Base-by-base conservation (phyloP, 345 rosid genomes). In the Cardamine chenopodiifolia region DNA sequence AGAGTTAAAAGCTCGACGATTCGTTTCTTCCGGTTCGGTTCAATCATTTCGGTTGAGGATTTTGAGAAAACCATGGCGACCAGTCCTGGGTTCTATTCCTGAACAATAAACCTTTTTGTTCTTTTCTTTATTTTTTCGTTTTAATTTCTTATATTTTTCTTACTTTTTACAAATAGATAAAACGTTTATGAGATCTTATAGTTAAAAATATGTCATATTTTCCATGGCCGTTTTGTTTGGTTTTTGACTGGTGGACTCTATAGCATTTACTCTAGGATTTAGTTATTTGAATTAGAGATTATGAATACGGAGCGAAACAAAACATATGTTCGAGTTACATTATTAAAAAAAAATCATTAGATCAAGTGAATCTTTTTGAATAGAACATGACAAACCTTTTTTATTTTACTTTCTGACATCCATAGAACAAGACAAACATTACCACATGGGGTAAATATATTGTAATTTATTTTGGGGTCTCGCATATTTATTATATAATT, bases 41-140 rank as follows among this genome's bases (percentile, higher is more conserved):
- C 77, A 72, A 23, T 62, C 63, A 60, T 72, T 78, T 71, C 78
- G 78, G 74, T 66, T 66, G 2, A 78, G 65, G 44, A 66, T 72
- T 50, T 62, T 72, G 66, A 78, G 74, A 45, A 78, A 67, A 53
- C 69, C 65, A 3, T 78, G 81, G 81, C 74, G 74, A 78, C 81
- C 81, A 50, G 64, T 78, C 4, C 17, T 78, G 44, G 22, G 72
- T 67, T 23, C 81, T 7, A 78, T 78, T 73, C 78, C 78, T 60
- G 78, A 78, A 49, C 80, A 77, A 68, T 14, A 48, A 14, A 53
- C 54, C 18, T 1, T 45, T 22, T 22, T 29, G 2, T 39, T 28
- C 10, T 18, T 26, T 49, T 9, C 5, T 31, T 48, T 15, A 6
- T 74, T 23, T 57, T 42, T 8, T 23, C 7, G 2, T 35, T 61